These are phyloP conservation scores for Tilletia caries DNA, from an alignment of 1,284 basidiomycete species.

Conservation along the genomic window DNA sequence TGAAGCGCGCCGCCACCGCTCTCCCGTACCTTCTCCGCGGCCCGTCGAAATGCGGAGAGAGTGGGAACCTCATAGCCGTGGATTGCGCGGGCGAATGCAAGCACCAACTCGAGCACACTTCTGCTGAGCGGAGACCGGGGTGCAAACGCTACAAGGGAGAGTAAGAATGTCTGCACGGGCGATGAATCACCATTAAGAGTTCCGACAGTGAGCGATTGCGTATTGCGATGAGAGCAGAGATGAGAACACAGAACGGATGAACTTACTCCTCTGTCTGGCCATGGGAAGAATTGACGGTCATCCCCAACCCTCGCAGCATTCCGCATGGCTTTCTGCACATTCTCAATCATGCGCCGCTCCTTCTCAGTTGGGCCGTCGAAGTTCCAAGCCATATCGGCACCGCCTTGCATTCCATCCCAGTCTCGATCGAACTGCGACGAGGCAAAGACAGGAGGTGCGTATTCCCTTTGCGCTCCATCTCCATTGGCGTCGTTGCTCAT, in stretches of 20 bases:
- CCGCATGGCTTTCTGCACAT: background rate
- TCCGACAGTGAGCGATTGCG: background rate
- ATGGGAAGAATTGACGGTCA: background rate
- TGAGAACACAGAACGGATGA: background rate
- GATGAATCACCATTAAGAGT: background rate
- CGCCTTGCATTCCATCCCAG: background rate
- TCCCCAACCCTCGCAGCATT: background rate
- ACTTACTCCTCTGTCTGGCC: background rate
- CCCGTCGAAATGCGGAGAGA: background rate
- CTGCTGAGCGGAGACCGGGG: background rate
- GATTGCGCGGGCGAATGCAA: background rate
- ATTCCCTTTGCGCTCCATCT: background rate
- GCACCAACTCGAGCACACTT: background rate
- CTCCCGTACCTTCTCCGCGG: background rate
- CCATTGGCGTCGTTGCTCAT: background rate
- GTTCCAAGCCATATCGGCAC: background rate
- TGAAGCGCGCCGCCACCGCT: too few species aligned
- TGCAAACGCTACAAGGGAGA: background rate
- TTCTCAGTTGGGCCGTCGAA: background rate
- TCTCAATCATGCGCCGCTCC: background rate
- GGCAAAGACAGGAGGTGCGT: background rate
- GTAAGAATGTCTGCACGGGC: background rate
- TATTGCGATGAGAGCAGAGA: too few species aligned
- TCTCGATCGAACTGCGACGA: background rate
- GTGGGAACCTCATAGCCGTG: background rate